Conservation (phyloP, 495 filamentous ascomycete species). For the Aspergillus sclerotioniger region DNA sequence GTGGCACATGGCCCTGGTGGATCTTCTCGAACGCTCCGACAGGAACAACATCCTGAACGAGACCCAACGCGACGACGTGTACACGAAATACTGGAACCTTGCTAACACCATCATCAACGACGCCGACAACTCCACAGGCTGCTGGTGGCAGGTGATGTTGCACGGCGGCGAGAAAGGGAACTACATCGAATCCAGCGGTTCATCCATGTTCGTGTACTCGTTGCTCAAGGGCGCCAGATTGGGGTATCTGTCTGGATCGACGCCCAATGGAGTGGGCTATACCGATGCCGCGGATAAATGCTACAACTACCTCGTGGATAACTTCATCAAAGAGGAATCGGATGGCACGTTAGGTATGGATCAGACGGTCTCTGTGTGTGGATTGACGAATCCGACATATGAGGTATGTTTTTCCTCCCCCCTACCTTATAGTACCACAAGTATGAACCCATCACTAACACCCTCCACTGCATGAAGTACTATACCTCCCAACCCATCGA, state of each 20-base stretch:
- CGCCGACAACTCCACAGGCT: conserved; percentile 45
- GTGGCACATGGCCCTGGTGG: conserved; percentile 59
- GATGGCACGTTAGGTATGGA: conserved; percentile 50
- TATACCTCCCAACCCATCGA: conserved; percentile 44
- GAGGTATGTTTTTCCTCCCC: conserved; percentile 34
- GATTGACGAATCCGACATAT: conserved; percentile 49
- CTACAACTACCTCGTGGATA: conserved; percentile 39
- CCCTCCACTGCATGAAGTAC: conserved; percentile 37
- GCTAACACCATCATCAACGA: conserved; percentile 40
- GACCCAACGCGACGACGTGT: conserved; percentile 25
- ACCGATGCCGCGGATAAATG: conserved; percentile 26
- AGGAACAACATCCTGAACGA: conserved; percentile 29
- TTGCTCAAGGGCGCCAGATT: conserved; percentile 51
- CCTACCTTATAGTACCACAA: not conserved
- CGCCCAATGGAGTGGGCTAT: not conserved
- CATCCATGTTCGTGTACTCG: conserved; percentile 59
- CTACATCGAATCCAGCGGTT: conserved; percentile 60
- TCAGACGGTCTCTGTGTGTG: conserved; percentile 56
- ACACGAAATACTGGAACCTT: conserved; percentile 37
- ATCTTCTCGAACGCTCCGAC: conserved; percentile 48
- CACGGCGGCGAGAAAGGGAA: conserved; percentile 47
- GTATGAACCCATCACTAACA: conserved; percentile 1
- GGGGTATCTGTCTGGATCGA: conserved; percentile 32
- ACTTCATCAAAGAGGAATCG: conserved; percentile 36
- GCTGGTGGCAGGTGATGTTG: conserved; percentile 63